Base-by-base conservation (phyloP, 306 rosid species). In the Clitoria ternatea region DNA sequence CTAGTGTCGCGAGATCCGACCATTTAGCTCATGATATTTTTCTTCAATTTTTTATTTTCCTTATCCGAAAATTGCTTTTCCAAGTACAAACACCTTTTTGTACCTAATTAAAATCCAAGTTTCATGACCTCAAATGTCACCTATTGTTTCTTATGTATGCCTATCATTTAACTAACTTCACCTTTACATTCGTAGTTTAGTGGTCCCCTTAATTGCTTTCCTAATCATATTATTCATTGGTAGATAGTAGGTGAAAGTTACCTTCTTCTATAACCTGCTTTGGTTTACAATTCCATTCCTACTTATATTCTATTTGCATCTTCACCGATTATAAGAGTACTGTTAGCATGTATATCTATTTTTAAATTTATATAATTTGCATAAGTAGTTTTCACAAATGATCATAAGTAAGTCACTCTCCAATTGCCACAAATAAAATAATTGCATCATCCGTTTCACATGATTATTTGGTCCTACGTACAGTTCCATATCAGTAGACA, bases 1-100 rank as follows among this genome's bases (percentile, higher is more conserved):
- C 85, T 67, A 75, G 33, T 85, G 91, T 88, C 81, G 22, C 74
- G 80, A 80, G 92, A 90, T 86, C 92, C 91, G 77, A 78, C 83
- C 77, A 81, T 85, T 78, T 59, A 80, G 87, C 84, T 80, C 72
- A 75, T 84, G 68, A 78, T 78, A 76, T 61, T 67, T 65, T 66
- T 72, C 45, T 68, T 86, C 81, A 59, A 78, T 33, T 71, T 40
- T 66, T 83, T 61, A 27, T 47, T 74, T 23, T 26, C 76, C 76
- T 73, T 69, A 81, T 73, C 84, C 71, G 57, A 79, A 65, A 83
- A 56, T 47, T 71, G 44, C 67, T 40, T 47, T 80, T 54, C 3
- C 53, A 77, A 74, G 70, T 53, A 61, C 87, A 54, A 56, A 72
- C 72, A 8, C 68, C 82, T 69, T 75, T 78, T 26, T 18, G 15